These are phyloP conservation scores for Auricularia sp. DNA, from an alignment of 768 basidiomycete species.

Conservation along the genomic window DNA sequence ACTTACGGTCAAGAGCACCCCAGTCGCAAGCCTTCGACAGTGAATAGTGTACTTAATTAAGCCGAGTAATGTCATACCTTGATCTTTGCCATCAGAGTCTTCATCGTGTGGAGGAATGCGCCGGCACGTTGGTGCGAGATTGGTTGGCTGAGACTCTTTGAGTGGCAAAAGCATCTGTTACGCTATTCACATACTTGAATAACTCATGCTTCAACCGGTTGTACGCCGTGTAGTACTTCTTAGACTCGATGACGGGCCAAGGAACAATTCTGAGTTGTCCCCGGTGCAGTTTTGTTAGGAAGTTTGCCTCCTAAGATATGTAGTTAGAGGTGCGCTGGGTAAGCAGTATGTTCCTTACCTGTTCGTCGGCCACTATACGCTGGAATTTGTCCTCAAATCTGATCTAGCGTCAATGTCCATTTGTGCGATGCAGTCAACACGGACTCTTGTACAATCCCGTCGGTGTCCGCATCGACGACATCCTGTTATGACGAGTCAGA, in stretches of 20 bases:
- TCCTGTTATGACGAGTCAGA: constrained; percentile 28
- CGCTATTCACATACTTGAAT: neutral
- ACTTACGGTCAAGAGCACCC: constrained; percentile 52
- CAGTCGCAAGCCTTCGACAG: constrained; percentile 47
- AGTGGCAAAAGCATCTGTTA: neutral
- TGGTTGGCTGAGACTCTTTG: constrained; percentile 28
- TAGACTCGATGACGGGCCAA: constrained; percentile 59
- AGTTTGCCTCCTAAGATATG: constrained; percentile 32
- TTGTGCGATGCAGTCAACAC: constrained; percentile 8
- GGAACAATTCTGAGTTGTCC: constrained; percentile 49
- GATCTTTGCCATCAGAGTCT: constrained; percentile 57
- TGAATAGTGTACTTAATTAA: neutral
- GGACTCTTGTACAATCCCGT: constrained; percentile 48
- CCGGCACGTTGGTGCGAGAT: constrained; percentile 41
- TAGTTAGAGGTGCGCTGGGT: neutral
- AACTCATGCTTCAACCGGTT: constrained; percentile 34
- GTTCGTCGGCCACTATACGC: constrained; percentile 50
- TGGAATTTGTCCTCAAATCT: constrained; percentile 28
- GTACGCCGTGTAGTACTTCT: constrained; percentile 47
- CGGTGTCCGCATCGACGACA: constrained; percentile 51
- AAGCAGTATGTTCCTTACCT: constrained; percentile 12
- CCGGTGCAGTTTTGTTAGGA: constrained; percentile 48
- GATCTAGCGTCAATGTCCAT: neutral
- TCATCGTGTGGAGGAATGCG: constrained; percentile 47
- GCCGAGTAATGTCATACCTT: constrained; percentile 29